phyloP scores from a whole-genome alignment of 108 stramenopile genomes.

The Cyclostephanos tholiformis region DNA sequence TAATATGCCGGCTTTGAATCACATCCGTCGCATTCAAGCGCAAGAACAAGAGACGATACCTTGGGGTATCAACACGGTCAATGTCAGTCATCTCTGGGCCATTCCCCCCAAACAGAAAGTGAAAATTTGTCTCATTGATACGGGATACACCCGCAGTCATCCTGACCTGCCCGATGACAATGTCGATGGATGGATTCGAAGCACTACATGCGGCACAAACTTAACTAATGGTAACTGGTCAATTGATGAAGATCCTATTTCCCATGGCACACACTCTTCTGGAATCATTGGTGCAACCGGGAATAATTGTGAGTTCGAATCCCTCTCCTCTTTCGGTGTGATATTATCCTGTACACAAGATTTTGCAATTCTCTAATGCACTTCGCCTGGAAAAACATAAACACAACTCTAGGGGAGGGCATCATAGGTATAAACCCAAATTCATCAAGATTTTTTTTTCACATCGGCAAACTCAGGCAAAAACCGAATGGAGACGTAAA shows the following conservation, averaged over 20 bases:
- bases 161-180: constrained; percentile 46
- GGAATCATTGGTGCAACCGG: constrained; percentile 50
- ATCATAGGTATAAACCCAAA: constrained; percentile 19
- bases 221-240: constrained; percentile 35
- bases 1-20: too few relatives aligned
- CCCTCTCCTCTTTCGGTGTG: too few relatives aligned
- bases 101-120: constrained; percentile 5
- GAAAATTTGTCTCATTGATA: constrained; percentile 65
- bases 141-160: constrained; percentile 55
- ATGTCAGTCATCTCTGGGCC: constrained; percentile 34
- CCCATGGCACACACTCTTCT: constrained; percentile 54
- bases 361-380: too few relatives aligned
- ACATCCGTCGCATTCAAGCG: constrained; percentile 9
- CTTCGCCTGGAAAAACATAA: too few relatives aligned
- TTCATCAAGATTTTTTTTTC: constrained; percentile 26
- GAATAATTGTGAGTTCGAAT: not conserved
- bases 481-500: constrained; percentile 46
- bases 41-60: constrained; percentile 27
- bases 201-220: constrained; percentile 19
- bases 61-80: constrained; percentile 53
- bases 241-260: constrained; percentile 28
- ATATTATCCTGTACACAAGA: too few relatives aligned
- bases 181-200: constrained; percentile 20
- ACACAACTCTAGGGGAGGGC: too few relatives aligned
- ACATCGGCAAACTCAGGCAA: constrained; percentile 26